Conservation (phyloP, 2,329 filamentous ascomycete species). For the Iodosphaeria phyllophila region DNA sequence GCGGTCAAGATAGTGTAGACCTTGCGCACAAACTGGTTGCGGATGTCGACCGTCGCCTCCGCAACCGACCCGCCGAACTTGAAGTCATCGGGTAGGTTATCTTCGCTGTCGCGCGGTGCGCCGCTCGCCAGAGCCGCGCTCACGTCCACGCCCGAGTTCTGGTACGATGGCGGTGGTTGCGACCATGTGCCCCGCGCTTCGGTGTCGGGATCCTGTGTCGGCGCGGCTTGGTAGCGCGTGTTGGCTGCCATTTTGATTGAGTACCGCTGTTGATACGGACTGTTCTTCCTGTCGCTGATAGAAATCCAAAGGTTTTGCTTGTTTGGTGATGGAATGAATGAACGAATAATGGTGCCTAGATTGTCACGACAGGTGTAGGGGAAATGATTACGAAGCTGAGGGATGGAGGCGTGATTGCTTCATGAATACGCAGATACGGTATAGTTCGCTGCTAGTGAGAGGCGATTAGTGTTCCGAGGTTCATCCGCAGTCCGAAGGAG, state of each 20-base stretch:
- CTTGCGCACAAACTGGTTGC: slow-evolving; percentile 93
- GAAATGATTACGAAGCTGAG: too few species aligned
- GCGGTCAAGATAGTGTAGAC: slow-evolving; percentile 97
- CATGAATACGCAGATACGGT: too few species aligned
- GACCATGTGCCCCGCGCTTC: slow-evolving; percentile 33
- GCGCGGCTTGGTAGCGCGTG: slow-evolving; percentile 66
- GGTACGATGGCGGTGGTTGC: slow-evolving; percentile 71
- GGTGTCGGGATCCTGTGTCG: slow-evolving; percentile 73
- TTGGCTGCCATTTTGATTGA: slow-evolving; percentile 48
- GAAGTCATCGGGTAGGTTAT: slow-evolving; percentile 94
- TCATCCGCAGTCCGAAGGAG: too few species aligned
- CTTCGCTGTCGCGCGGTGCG: slow-evolving; percentile 59
- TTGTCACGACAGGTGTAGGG: too few species aligned
- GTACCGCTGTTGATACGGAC: too few species aligned
- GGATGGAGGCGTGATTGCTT: too few species aligned
- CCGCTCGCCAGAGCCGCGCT: slow-evolving; percentile 44
- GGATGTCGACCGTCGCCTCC: slow-evolving; percentile 86
- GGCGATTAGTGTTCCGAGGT: too few species aligned
- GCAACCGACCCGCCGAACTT: slow-evolving; percentile 93
- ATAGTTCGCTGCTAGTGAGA: too few species aligned
- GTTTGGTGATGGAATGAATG: too few species aligned
- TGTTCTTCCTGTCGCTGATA: too few species aligned
- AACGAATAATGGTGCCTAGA: too few species aligned
- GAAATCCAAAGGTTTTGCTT: too few species aligned
- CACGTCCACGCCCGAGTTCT: slow-evolving; percentile 22